Base-by-base conservation (phyloP, 768 basidiomycete species). In the Suillus subaureus region DNA sequence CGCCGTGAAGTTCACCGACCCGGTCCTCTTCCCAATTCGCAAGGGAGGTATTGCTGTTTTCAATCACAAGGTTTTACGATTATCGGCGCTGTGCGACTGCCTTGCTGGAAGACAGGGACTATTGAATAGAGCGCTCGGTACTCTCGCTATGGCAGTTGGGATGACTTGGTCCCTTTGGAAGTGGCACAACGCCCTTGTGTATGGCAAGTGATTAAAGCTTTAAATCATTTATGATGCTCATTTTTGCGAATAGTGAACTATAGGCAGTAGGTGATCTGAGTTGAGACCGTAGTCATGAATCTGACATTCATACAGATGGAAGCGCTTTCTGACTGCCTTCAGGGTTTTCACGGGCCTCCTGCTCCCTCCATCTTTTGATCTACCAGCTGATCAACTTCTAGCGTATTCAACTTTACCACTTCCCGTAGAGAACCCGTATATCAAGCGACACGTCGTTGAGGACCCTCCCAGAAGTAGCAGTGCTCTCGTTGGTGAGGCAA, bases 111-210 rank as follows among this genome's bases (percentile, higher is more conserved):
- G 47, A 15, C 23, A 49, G 23, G 47, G 13, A 2, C 26, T 23
- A 3, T 58, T 62, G 51, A 68, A n/a, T 57, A 61, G 68, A 26
- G 60, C 67, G 21, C 12, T 74, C 2, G 70, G 72, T 6, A 69
- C 26, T 16, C 54, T 65, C 5, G 61, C 55, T 7, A 39, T 73
- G 12, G 67, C 70, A 33, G 70, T 72, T 18, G 62, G 68, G 5
- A 73, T 77, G 12, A 72, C 79, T 7, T 77, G 75, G 67, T 51
- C 80, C 21, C 70, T 85, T 11, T 74, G 80, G 21, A 77, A 75
- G 57, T 86, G 84, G 83, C 85, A 87, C 68, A 79, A 78, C 43
- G 61, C 75, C 35, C 75, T 86, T 49, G 75, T 83, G 16, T 71
- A 72, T 68, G 71, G 82, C 81, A 61, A 67, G 73, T 73, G 47